These are phyloP conservation scores for Pseudogymnoascus sp. DNA, from an alignment of 2,329 filamentous ascomycete species.

Conservation along the genomic window DNA sequence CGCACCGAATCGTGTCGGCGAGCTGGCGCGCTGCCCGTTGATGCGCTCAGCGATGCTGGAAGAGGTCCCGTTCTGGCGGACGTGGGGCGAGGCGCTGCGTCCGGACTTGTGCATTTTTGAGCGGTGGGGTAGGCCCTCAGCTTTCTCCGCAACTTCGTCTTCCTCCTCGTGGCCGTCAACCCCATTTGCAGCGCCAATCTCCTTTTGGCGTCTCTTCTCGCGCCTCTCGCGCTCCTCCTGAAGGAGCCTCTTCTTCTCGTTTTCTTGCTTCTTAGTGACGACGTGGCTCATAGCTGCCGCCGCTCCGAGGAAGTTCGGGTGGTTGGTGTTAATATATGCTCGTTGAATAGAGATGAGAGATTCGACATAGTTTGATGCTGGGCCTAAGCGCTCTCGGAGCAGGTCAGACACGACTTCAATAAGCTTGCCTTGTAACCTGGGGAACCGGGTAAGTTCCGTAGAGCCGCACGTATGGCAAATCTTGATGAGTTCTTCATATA, in stretches of 20 bases:
- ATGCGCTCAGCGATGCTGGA: conserved; percentile 56
- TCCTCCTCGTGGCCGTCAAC: conserved; percentile 59
- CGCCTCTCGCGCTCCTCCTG: conserved; percentile 82
- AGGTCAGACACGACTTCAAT: conserved; percentile 98
- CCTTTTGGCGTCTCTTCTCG: conserved; percentile 75
- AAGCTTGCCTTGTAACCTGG: conserved; percentile 87
- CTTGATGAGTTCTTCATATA: conserved; percentile 98
- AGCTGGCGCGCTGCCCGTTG: conserved; percentile 57
- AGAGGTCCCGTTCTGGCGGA: conserved; percentile 57
- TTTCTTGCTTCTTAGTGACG: conserved; percentile 88
- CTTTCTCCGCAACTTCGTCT: conserved; percentile 42
- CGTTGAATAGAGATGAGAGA: conserved; percentile 95
- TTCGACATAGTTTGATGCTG: conserved; percentile 84
- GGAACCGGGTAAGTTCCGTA: conserved; percentile 85
- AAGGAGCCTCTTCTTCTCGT: conserved; percentile 72
- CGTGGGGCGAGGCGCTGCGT: conserved; percentile 76
- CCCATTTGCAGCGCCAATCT: conserved; percentile 71
- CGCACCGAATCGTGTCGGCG: conserved; percentile 55
- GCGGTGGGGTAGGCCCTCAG: conserved; percentile 51
- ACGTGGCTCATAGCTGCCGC: conserved; percentile 97
- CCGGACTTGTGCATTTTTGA: conserved; percentile 41
- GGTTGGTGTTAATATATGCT: conserved; percentile 98
- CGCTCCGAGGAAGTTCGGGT: conserved; percentile 95
- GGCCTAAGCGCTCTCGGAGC: conserved; percentile 82
- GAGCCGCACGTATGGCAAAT: conserved; percentile 98